A percentile compares a stretch with the other conserved stretches of the same genome.
These are phyloP conservation scores for Vigna hirtella DNA, from an alignment of 306 rosid species.

Conservation along the genomic window DNA sequence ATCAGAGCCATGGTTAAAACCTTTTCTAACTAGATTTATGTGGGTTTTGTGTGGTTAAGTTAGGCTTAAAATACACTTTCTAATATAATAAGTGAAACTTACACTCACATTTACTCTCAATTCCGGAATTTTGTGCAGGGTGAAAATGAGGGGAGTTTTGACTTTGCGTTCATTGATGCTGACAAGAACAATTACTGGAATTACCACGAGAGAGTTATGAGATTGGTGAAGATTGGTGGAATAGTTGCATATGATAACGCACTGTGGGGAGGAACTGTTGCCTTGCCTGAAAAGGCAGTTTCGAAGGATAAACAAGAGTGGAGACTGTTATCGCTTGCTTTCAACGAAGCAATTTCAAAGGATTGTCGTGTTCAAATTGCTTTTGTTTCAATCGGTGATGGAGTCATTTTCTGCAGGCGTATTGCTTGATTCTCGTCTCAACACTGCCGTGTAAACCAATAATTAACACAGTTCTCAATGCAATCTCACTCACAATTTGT, in stretches of 20 bases:
- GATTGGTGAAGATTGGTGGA: conserved; percentile 37
- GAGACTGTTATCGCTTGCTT: not conserved
- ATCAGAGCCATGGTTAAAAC: too few species aligned
- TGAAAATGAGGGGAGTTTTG: conserved; percentile 25
- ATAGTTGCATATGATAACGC: conserved; percentile 38
- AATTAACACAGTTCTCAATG: too few species aligned
- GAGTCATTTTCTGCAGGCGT: conserved; percentile 30
- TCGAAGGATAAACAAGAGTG: not conserved
- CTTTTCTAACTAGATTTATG: too few species aligned
- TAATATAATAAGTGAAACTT: too few species aligned
- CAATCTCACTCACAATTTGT: too few species aligned
- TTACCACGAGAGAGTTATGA: conserved; percentile 29
- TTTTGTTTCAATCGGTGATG: conserved; percentile 34
- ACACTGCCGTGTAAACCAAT: too few species aligned
- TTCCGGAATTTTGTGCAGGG: not conserved
- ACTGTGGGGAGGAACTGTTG: conserved; percentile 41
- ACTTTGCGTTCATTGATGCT: conserved; percentile 41
- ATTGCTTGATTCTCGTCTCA: not conserved
- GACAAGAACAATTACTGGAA: conserved; percentile 40
- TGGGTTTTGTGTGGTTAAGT: too few species aligned
- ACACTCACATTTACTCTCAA: too few species aligned
- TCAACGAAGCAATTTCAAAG: conserved; percentile 28
- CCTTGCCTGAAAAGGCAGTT: conserved; percentile 4
- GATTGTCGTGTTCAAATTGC: conserved; percentile 20
- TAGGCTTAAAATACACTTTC: too few species aligned